Base-by-base conservation (phyloP, 2,329 filamentous ascomycete genomes). In the Xylaria multiplex region DNA sequence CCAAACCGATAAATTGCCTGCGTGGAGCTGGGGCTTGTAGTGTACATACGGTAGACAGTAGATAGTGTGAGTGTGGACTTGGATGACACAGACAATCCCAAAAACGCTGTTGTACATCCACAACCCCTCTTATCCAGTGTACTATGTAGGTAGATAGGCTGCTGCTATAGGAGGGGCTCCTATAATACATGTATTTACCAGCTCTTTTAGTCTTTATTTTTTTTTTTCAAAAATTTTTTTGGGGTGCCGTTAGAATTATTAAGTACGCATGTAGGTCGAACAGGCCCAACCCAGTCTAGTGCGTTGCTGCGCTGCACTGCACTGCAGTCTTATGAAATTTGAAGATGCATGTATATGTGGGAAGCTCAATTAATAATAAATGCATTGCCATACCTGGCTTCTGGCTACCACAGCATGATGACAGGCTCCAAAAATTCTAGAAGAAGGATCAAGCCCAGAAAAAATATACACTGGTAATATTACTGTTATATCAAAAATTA, bases 1-100 rank as follows among this genome's bases (percentile, higher is more conserved):
- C 45, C 30, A 61, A 46, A 30, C 9, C 58, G 30, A 53, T 58
- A 65, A 54, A 62, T 62, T 58, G 62, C 53, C 54, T 43, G 48
- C 40, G 53, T 57, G 53, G 53, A 65, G 57, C 54, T 52, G 52
- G 58, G 24, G 55, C 43, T 61, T 46, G 62, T 42, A 37, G n/a
- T 32, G 37, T 43, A 35, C 27, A 27, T 27, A 27, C 27, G 22
- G 37, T 56, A 45, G 11, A 43, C 22, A n/a, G 6, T 43, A 32
- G 32, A 22, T 27, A 27, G 14, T 27, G 52, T 42, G 22, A 40
- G 35, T 27, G 13, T 6, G 37, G 19, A 22, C 37, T 13, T 55
- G 22, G 35, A 55, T 54, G 52, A 55, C 37, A 55, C 53, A 42
- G 37, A 43, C 7, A n/a, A 55, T 42, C 19, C 37, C 52, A 27